Base-by-base conservation (phyloP, 2,329 filamentous ascomycete genomes). In the Pseudogymnoascus sp. region DNA sequence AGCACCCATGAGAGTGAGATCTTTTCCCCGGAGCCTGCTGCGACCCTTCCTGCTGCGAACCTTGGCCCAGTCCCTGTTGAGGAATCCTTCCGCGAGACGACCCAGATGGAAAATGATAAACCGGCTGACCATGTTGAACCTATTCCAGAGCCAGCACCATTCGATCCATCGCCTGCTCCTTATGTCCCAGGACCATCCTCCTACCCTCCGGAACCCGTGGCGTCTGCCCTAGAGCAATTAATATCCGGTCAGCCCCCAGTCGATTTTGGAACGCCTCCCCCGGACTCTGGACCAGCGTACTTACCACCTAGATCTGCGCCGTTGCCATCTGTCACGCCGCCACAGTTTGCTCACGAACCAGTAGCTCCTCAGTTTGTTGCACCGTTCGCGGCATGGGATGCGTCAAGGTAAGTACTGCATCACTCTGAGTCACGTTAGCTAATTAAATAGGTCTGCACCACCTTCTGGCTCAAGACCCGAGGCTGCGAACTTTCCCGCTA, bases 401-500 rank as follows among this genome's bases (percentile, higher is more conserved):
- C 75, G 67, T 75, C 76, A 76, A 74, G 74, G 81, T 83, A 73
- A 80, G 77, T 74, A 74, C 68, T 75, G 75, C 71, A 67, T 72
- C 70, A 66, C 35, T 38, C 29, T 38, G 33, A 63, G 21, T 45
- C 65, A 70, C 49, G 21, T 23, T 52, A 21, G 41, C 37, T 61
- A 31, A 61, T 41, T 33, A 2, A 39, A 65, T 69, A 75, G 73
- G 69, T 74, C 74, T 66, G 76, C 86, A 49, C 85, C 86, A 63
- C 85, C 85, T 10, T 62, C 74, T 43, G 75, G 89, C 70, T 91
- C 92, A 4, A 88, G 81, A 71, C 92, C 92, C 7, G 94, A 97
- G 79, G 93, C 92, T 6, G 79, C 84, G 65, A 91, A 95, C 73
- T 89, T 97, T 71, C 91, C 92, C 14, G 81, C 81, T 55, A 84